These are phyloP conservation scores for Beauveria asiatica DNA, from an alignment of 2,329 filamentous ascomycete species.

Conservation along the genomic window DNA sequence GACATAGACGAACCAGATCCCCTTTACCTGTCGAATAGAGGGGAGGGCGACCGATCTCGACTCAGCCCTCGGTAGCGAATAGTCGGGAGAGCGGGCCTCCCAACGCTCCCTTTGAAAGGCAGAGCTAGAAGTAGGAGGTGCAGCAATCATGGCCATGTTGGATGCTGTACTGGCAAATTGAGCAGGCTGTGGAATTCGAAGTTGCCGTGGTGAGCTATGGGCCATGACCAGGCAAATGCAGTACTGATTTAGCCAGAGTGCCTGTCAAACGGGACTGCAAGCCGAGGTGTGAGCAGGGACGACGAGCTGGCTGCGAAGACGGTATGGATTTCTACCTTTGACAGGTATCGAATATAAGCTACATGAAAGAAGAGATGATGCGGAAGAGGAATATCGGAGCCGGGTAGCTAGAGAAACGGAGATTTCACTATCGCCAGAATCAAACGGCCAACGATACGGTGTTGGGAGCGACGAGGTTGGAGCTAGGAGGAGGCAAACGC, in stretches of 20 bases:
- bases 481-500: neutral
- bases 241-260: neutral
- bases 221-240: constrained; percentile 25
- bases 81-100: constrained; percentile 29
- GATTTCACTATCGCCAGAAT: neutral
- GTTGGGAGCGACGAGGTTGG: neutral
- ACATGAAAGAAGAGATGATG: neutral
- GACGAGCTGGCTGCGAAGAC: neutral
- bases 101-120: constrained; percentile 33
- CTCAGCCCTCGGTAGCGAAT: constrained; percentile 27
- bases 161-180: constrained; percentile 18
- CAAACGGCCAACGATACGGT: neutral
- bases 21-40: constrained; percentile 42
- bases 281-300: neutral
- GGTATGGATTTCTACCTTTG: neutral
- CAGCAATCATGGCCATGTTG: constrained; percentile 44
- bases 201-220: constrained; percentile 28
- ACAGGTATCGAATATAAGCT: neutral
- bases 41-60: constrained; percentile 37
- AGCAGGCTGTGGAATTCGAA: constrained; percentile 20
- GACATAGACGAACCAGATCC: neutral
- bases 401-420: neutral
- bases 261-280: neutral
- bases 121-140: constrained; percentile 33
- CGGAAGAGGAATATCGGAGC: neutral